A percentile compares a stretch with the other conserved stretches of the same genome.
phyloP scores from a whole-genome alignment of 352 stramenopile species.

The Pythium myriotylum region DNA sequence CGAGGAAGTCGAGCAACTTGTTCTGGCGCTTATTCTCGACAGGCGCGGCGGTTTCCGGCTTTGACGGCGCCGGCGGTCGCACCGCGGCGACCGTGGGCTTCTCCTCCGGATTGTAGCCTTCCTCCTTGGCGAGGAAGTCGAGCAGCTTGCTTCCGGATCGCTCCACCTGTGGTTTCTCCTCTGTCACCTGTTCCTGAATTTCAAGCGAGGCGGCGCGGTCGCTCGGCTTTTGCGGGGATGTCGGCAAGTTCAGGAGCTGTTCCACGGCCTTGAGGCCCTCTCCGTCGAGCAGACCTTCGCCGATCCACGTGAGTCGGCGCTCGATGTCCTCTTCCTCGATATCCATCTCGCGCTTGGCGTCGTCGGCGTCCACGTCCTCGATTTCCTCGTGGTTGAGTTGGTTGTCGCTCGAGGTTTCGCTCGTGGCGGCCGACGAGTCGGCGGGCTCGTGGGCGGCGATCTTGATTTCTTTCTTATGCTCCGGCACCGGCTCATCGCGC shows the following conservation, averaged over 20 bases:
- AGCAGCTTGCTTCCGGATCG: constrained; percentile 40
- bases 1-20: constrained; percentile 77
- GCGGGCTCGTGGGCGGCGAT: not conserved
- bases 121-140: constrained; percentile 47
- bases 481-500: not conserved
- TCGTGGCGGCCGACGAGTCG: constrained; percentile 8
- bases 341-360: constrained; percentile 8
- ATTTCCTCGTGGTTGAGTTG: constrained; percentile 21
- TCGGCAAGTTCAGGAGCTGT: constrained; percentile 39
- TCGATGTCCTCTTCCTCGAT: constrained; percentile 29
- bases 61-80: constrained; percentile 2
- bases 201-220: not conserved
- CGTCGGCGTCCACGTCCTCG: not conserved
- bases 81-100: constrained; percentile 11
- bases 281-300: constrained; percentile 61
- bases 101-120: constrained; percentile 30
- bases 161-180: constrained; percentile 3
- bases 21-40: constrained; percentile 42
- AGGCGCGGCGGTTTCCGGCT: constrained; percentile 4
- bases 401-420: constrained; percentile 19
- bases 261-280: constrained; percentile 56
- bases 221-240: constrained; percentile 4
- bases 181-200: not conserved
- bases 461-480: constrained; percentile 22
- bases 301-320: constrained; percentile 66